phyloP scores from a whole-genome alignment of 1,284 basidiomycete genomes.

The Ganoderma meredithae region DNA sequence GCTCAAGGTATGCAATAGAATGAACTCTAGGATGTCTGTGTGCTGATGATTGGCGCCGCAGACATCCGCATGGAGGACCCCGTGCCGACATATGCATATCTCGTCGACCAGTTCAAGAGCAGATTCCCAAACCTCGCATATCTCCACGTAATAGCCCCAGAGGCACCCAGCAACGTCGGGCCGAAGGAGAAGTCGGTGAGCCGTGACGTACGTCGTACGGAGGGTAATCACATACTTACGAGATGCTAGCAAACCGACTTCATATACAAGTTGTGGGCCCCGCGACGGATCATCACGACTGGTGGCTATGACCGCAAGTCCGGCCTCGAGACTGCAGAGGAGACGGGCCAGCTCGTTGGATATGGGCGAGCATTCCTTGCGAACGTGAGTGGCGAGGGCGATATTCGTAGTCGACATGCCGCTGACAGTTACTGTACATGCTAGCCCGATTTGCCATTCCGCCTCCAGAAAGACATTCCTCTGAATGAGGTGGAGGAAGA shows the following conservation, averaged over 20 bases:
- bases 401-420: not conserved
- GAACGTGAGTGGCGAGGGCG: slow-evolving; percentile 40
- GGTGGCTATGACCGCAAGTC: slow-evolving; percentile 43
- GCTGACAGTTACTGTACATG: slow-evolving; percentile 30
- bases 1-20: slow-evolving; percentile 43
- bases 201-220: not conserved
- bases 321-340: slow-evolving; percentile 38
- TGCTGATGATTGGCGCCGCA: not conserved
- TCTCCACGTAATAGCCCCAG: slow-evolving; percentile 52
- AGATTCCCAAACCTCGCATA: slow-evolving; percentile 54
- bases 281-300: slow-evolving; percentile 42
- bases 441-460: slow-evolving; percentile 26
- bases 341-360: slow-evolving; percentile 48
- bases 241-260: slow-evolving; percentile 37
- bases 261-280: slow-evolving; percentile 40
- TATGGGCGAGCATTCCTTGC: slow-evolving; percentile 57
- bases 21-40: no score
- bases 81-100: slow-evolving; percentile 42
- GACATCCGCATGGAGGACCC: slow-evolving; percentile 50
- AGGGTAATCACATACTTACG: not conserved
- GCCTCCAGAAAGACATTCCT: slow-evolving; percentile 14
- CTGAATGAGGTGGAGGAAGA: slow-evolving; percentile 5
- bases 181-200: slow-evolving; percentile 18
- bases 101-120: slow-evolving; percentile 40
- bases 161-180: slow-evolving; percentile 24